A percentile compares a stretch with the other conserved stretches of the same genome.
Evolutionary conservation across 805 yeast genomes (phyloP).

Genomic region (Pichia nakasei): DNA sequence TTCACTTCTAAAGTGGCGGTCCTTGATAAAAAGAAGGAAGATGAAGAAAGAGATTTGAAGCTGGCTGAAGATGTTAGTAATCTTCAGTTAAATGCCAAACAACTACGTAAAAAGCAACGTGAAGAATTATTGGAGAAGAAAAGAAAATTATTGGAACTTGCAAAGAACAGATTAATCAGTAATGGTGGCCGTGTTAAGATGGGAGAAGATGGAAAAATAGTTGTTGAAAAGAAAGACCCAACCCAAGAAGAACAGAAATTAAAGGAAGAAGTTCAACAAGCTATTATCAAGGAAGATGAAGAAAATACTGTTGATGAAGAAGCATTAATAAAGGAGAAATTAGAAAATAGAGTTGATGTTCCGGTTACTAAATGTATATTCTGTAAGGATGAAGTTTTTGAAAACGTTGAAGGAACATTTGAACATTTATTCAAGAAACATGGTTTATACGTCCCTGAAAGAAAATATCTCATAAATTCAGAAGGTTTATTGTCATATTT

Average conservation of each 20-base stretch:
- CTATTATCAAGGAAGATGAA: conserved; percentile 9
- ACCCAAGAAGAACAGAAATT: conserved; percentile 14
- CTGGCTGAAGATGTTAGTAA: conserved; percentile 13
- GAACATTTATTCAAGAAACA: conserved; percentile 72
- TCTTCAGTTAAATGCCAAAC: conserved; percentile 26
- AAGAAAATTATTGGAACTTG: conserved; percentile 38
- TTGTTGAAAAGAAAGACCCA: conserved; percentile 9
- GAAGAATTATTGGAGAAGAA: conserved; percentile 42
- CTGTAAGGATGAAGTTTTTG: conserved; percentile 30
- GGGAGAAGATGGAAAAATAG: conserved; percentile 21
- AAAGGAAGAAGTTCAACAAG: conserved; percentile 15
- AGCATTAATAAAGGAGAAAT: conserved; percentile 35
- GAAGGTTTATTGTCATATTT: conserved; percentile 68
- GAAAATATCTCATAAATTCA: conserved; percentile 54
- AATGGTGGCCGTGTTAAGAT: conserved; percentile 20
- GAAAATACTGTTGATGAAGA: conserved; percentile 29
- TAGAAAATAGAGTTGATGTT: conserved; percentile 37
- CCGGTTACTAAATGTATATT: conserved; percentile 44
- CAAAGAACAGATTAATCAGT: conserved; percentile 33
- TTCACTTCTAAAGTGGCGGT: conserved; percentile 24
- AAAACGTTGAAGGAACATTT: conserved; percentile 35
- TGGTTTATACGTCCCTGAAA: conserved; percentile 86
- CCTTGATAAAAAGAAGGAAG: conserved; percentile 19
- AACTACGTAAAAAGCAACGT: conserved; percentile 39
- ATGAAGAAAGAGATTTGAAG: conserved; percentile 4